A percentile compares a stretch with the other conserved stretches of the same genome.
phyloP scores from a whole-genome alignment of 805 yeast genomes.

The Hanseniaspora pseudoguilliermondii region DNA sequence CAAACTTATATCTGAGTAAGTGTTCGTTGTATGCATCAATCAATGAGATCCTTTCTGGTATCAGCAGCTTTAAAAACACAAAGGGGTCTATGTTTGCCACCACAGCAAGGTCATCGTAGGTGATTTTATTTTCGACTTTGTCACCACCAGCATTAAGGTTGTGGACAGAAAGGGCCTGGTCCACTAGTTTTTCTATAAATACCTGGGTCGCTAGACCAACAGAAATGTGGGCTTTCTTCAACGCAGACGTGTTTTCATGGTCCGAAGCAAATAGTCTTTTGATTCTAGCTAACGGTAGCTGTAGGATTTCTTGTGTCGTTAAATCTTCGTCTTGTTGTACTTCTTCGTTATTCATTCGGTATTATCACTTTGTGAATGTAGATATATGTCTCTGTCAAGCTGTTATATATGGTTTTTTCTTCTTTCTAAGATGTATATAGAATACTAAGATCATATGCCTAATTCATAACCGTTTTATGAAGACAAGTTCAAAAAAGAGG shows the following conservation, averaged over 20 bases:
- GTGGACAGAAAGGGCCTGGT: slow-evolving; percentile 18
- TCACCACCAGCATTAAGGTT: slow-evolving; percentile 14
- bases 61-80: slow-evolving; percentile 20
- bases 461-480: background rate
- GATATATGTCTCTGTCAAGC: too few species aligned
- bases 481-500: background rate
- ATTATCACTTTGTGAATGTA: too few species aligned
- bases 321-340: background rate
- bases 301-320: background rate
- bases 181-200: slow-evolving; percentile 19
- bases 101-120: slow-evolving; percentile 20
- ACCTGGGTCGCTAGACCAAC: slow-evolving; percentile 22
- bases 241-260: slow-evolving; percentile 20
- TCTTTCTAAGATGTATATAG: background rate
- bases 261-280: slow-evolving; percentile 23
- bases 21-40: slow-evolving; percentile 21
- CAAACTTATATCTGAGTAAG: slow-evolving; percentile 21
- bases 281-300: slow-evolving; percentile 21
- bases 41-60: slow-evolving; percentile 20
- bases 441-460: too few species aligned
- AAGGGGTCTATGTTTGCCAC: slow-evolving; percentile 18
- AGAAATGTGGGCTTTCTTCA: slow-evolving; percentile 20
- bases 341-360: background rate
- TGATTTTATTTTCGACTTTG: slow-evolving; percentile 14
- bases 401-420: background rate